Base-by-base conservation (phyloP, 2,329 filamentous ascomycete genomes). In the Fusarium goolgardi region DNA sequence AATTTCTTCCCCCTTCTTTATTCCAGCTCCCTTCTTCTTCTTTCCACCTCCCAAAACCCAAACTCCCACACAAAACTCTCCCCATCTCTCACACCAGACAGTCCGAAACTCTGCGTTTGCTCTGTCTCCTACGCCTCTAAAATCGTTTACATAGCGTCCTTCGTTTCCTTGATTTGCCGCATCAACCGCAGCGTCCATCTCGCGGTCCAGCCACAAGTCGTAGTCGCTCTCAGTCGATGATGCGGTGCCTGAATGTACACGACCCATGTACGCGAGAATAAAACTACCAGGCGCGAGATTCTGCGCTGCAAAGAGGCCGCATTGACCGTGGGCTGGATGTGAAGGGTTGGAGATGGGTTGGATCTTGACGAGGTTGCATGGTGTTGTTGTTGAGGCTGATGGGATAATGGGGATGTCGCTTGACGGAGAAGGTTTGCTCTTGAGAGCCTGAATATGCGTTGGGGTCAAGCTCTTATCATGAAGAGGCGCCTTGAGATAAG, bases 91-190 rank as follows among this genome's bases (percentile, higher is more conserved):
- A 75, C 88, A 86, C 86, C 86, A 90, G 3, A 83, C 84, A 65
- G 85, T 84, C 41, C 79, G 80, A 69, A 90, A 90, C 78, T 88
- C 86, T 9, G 86, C 85, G 63, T 88, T 88, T 1, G 86, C 80
- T 59, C 82, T 77, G 49, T 78, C 79, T 15, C 79, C 78, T 3
- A 90, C 81, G 5, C 88, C 88, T 9, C 89, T 81, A 70, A 88
- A 91, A 76, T 91, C 89, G 72, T 91, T 91, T 45, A 90, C 83
- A 69, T 89, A 91, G 12, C 89, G 80, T 3, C 85, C 88, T 78
- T 91, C 89, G 71, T 90, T 91, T 13, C 88, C 88, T 54, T 77
- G 77, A 37, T 73, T 75, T 18, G 81, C 83, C 5, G 88, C 89
- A 71, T 91, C 89, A 6, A 91, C 84, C 5, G 88, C 88, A 2